phyloP scores from a whole-genome alignment of 306 rosid species.

The Purshia tridentata region DNA sequence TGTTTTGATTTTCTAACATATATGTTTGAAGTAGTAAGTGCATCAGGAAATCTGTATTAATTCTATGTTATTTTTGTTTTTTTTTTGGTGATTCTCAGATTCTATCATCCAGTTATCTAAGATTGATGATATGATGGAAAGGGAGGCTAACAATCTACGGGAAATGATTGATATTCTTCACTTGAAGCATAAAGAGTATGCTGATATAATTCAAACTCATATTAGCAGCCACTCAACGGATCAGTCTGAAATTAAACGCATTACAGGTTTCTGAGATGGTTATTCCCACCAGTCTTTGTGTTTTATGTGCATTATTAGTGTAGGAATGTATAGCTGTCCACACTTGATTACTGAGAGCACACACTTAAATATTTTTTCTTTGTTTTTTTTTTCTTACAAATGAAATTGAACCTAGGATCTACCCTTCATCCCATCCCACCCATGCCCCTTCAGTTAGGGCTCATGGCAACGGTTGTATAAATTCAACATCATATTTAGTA shows the following conservation, averaged over 20 bases:
- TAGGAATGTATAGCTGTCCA: not conserved
- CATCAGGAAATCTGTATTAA: conserved; percentile 25
- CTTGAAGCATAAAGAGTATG: conserved; percentile 61
- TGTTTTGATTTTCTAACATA: conserved; percentile 13
- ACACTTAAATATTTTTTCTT: not conserved
- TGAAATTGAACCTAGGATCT: not conserved
- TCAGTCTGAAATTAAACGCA: conserved; percentile 58
- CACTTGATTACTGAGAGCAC: not conserved
- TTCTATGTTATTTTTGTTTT: conserved; percentile 27
- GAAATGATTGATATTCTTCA: conserved; percentile 63
- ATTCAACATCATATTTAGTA: not conserved
- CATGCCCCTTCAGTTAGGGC: not conserved
- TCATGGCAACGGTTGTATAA: conserved; percentile 1
- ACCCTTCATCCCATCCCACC: not conserved
- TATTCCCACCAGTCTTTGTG: conserved; percentile 6
- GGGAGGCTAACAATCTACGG: conserved; percentile 59
- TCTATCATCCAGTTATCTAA: conserved; percentile 58
- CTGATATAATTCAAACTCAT: conserved; percentile 46
- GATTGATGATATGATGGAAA: conserved; percentile 77
- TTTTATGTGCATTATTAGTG: not conserved
- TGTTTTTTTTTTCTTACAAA: not conserved
- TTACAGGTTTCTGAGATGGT: conserved; percentile 53
- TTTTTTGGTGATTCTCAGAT: conserved; percentile 58
- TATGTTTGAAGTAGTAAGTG: conserved; percentile 22
- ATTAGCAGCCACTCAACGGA: conserved; percentile 43